These are phyloP conservation scores for Gnomoniopsis sp. DNA, from an alignment of 2,329 filamentous ascomycete species.

Conservation along the genomic window DNA sequence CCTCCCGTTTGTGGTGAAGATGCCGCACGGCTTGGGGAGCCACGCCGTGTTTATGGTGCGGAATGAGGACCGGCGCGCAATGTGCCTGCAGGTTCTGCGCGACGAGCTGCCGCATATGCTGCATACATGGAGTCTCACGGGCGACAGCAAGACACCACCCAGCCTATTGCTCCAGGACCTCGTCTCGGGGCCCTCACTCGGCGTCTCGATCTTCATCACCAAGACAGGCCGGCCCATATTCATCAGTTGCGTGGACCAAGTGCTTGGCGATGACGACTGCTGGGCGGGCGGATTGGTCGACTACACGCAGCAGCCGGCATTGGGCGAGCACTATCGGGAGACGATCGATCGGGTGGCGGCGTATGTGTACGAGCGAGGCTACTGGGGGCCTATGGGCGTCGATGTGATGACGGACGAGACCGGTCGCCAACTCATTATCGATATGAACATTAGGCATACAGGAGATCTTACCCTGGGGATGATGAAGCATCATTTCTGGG, in stretches of 20 bases:
- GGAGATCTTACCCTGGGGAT: neutral
- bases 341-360: neutral
- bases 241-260: conserved; percentile 4
- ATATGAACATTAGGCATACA: neutral
- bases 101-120: neutral
- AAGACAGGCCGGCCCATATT: neutral
- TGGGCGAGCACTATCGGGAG: neutral
- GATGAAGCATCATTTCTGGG: conserved; percentile 2
- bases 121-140: neutral
- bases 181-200: neutral
- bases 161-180: conserved; percentile 2
- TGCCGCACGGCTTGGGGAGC: conserved; percentile 2
- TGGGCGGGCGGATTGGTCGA: conserved; percentile 3
- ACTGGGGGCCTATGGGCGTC: conserved; percentile 2
- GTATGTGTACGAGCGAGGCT: conserved; percentile 5
- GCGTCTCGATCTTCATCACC: conserved; percentile 1
- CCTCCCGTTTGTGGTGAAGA: conserved; percentile 6
- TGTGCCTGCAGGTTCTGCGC: neutral
- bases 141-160: neutral
- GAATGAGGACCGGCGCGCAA: neutral
- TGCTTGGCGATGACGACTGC: neutral
- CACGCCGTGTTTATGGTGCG: conserved; percentile 5
- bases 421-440: conserved; percentile 2
- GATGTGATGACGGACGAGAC: conserved; percentile 6
- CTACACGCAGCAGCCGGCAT: neutral